phyloP scores from a whole-genome alignment of 176 grass and related monocot species.

The Aegilops speltoides region DNA sequence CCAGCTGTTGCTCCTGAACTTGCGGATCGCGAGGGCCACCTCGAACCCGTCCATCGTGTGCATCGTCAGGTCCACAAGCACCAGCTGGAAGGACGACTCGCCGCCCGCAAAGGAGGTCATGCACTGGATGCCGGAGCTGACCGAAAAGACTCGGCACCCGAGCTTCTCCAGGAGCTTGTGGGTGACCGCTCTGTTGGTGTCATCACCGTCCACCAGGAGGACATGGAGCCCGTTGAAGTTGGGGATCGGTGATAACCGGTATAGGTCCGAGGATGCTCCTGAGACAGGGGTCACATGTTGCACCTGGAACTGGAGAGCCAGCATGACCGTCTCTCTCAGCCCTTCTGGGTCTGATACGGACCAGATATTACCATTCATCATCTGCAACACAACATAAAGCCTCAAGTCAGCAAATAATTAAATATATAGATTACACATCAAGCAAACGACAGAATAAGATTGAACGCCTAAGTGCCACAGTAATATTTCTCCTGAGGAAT shows the following conservation, averaged over 20 bases:
- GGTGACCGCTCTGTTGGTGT: slow-evolving; percentile 49
- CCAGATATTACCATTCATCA: slow-evolving; percentile 94
- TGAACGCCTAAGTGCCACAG: neutral
- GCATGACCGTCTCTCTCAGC: slow-evolving; percentile 58
- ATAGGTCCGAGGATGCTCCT: slow-evolving; percentile 44
- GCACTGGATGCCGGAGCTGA: slow-evolving; percentile 65
- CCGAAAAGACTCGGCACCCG: slow-evolving; percentile 53
- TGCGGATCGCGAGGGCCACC: slow-evolving; percentile 48
- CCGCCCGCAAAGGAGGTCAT: slow-evolving; percentile 42
- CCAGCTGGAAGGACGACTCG: slow-evolving; percentile 51
- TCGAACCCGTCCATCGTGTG: slow-evolving; percentile 66
- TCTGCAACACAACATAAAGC: slow-evolving; percentile 35
- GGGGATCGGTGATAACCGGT: slow-evolving; percentile 39
- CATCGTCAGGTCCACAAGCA: slow-evolving; percentile 71
- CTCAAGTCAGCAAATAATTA: neutral
- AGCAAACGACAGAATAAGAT: neutral
- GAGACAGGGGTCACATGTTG: slow-evolving; percentile 41
- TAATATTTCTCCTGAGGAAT: neutral
- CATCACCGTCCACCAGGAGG: slow-evolving; percentile 65
- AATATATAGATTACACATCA: neutral
- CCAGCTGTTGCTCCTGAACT: slow-evolving; percentile 58
- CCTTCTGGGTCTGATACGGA: slow-evolving; percentile 58
- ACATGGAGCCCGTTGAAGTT: slow-evolving; percentile 75
- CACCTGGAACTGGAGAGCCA: slow-evolving; percentile 68
- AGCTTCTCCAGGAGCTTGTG: slow-evolving; percentile 76